Evolutionary conservation across 1,284 basidiomycete genomes (phyloP).

Genomic region (Anthracocystis panici-leucophaei): DNA sequence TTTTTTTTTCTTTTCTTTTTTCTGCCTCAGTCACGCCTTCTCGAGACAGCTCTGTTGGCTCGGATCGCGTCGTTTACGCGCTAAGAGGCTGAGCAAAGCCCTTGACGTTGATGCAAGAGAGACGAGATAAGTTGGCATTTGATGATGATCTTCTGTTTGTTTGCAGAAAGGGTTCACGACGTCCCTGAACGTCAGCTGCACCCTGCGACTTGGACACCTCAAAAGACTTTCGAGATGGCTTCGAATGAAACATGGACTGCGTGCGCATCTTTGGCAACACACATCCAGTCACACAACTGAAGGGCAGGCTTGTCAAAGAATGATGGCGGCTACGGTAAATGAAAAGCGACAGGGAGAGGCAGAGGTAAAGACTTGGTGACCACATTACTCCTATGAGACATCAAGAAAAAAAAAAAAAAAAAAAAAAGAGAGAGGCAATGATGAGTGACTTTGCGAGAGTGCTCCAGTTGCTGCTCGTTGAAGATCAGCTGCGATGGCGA

Average conservation of each 20-base stretch:
- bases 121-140: not conserved
- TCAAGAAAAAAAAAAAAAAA: too few species aligned
- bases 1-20: not conserved
- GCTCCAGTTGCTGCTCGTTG: not conserved
- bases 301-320: too few species aligned
- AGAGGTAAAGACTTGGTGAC: too few species aligned
- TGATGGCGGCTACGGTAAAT: too few species aligned
- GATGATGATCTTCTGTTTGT: slow-evolving; percentile 8
- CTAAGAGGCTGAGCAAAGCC: not conserved
- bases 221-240: too few species aligned
- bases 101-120: not conserved
- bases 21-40: not conserved
- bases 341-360: too few species aligned
- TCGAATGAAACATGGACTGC: too few species aligned
- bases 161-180: not conserved
- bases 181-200: not conserved
- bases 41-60: not conserved
- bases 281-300: too few species aligned
- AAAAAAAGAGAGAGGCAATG: too few species aligned
- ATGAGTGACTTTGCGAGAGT: too few species aligned
- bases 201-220: not conserved
- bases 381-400: too few species aligned
- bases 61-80: slow-evolving; percentile 4
- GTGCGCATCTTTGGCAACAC: too few species aligned
- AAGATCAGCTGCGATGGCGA: not conserved